A percentile compares a stretch with the other conserved stretches of the same genome.
phyloP scores from a whole-genome alignment of 306 rosid genomes.

The Pyrus pyrifolia region DNA sequence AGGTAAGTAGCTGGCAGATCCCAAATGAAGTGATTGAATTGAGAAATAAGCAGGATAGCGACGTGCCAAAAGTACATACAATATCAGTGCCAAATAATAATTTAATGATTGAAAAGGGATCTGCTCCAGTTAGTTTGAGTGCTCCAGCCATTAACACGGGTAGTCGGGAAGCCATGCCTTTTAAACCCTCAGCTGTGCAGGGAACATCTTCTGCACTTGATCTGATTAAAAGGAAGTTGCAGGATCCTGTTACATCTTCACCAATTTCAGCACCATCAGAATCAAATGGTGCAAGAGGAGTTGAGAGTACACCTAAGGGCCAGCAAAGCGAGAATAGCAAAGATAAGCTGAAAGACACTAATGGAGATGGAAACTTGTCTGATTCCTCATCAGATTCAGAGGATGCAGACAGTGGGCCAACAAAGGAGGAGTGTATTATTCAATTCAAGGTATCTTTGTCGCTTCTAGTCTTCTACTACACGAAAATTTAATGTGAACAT shows the following conservation, averaged over 20 bases:
- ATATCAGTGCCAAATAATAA: conserved; percentile 45
- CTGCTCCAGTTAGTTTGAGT: conserved; percentile 60
- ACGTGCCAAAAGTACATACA: conserved; percentile 47
- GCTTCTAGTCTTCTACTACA: conserved; percentile 5
- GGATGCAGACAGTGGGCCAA: conserved; percentile 76
- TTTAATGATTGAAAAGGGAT: conserved; percentile 58
- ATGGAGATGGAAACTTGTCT: conserved; percentile 63
- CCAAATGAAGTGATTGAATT: conserved; percentile 88
- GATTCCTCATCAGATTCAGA: conserved; percentile 95
- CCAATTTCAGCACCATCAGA: conserved; percentile 61
- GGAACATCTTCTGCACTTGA: conserved; percentile 83
- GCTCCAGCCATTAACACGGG: conserved; percentile 86
- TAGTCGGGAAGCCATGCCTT: conserved; percentile 88
- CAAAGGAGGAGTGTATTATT: conserved; percentile 76
- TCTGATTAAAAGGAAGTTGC: conserved; percentile 88
- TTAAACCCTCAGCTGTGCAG: conserved; percentile 43
- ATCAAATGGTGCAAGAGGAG: conserved; percentile 61
- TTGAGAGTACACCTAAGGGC: conserved; percentile 53
- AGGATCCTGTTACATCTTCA: conserved; percentile 75
- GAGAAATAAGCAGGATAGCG: conserved; percentile 73
- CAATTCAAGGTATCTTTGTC: conserved; percentile 71
- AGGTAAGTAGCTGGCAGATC: conserved; percentile 98
- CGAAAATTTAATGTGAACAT: neutral
- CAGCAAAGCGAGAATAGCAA: conserved; percentile 59
- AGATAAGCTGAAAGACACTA: conserved; percentile 71